Percentiles rank a stretch among this genome's conserved stretches.
These are phyloP conservation scores for Amanita pallidorosea DNA, from an alignment of 768 basidiomycete species.

Conservation along the genomic window DNA sequence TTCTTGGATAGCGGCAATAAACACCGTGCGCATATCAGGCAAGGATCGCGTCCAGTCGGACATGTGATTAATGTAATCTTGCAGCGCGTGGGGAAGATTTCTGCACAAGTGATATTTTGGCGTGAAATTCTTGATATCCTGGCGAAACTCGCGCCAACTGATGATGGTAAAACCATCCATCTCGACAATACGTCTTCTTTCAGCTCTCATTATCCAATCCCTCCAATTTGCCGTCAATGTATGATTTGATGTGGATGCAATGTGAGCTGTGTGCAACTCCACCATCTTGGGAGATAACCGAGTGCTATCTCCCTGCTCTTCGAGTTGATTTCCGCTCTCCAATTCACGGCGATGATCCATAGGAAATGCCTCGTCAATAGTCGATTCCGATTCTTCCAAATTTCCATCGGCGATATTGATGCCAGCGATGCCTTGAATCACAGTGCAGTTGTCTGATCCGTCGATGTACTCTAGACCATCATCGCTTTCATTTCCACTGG, in stretches of 20 bases:
- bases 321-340: background rate
- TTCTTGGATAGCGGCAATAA: conserved; percentile 55
- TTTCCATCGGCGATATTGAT: background rate
- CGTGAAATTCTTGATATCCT: conserved; percentile 21
- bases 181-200: background rate
- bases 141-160: conserved; percentile 26
- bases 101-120: conserved; percentile 25
- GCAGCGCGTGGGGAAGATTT: conserved; percentile 52
- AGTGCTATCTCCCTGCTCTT: background rate
- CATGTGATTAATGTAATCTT: conserved; percentile 56
- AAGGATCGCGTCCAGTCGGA: conserved; percentile 27
- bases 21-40: conserved; percentile 37
- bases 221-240: background rate
- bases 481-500: background rate
- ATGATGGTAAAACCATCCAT: conserved; percentile 24
- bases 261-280: background rate
- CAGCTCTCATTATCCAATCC: background rate
- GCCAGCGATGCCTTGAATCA: background rate
- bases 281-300: background rate
- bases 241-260: background rate
- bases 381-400: background rate
- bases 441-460: background rate
- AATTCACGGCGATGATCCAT: background rate
- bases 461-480: conserved; percentile 6
- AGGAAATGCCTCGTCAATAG: background rate